These are phyloP conservation scores for Cyphellophora europaea DNA, from an alignment of 2,329 filamentous ascomycete species.

Conservation along the genomic window DNA sequence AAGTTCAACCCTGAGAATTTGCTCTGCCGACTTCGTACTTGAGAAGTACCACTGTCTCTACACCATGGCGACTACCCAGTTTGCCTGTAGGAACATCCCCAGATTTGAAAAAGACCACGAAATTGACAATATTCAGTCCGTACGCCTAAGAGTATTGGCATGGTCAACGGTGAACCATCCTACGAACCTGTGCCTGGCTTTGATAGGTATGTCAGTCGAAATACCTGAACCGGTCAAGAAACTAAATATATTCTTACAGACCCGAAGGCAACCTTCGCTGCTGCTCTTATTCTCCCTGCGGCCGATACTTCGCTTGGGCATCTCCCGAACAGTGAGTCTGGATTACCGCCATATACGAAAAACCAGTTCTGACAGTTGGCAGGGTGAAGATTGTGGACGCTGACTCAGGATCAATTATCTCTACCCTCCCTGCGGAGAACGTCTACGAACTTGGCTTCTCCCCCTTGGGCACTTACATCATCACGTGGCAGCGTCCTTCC, in stretches of 20 bases:
- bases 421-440: slow-evolving; percentile 67
- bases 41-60: too few relatives aligned
- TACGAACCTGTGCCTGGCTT: slow-evolving; percentile 83
- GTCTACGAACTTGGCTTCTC: slow-evolving; percentile 95
- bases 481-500: slow-evolving; percentile 87
- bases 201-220: slow-evolving; percentile 34
- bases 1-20: too few relatives aligned
- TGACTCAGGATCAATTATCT: slow-evolving; percentile 62
- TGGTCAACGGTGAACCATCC: slow-evolving; percentile 82
- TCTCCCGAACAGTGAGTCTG: slow-evolving; percentile 59
- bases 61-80: slow-evolving; percentile 89
- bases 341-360: not conserved
- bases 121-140: too few relatives aligned
- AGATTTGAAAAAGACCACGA: too few relatives aligned
- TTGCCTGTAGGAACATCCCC: slow-evolving; percentile 74
- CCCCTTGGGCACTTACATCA: slow-evolving; percentile 80
- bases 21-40: too few relatives aligned
- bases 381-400: slow-evolving; percentile 79
- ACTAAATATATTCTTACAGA: slow-evolving; percentile 32
- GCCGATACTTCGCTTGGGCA: slow-evolving; percentile 93
- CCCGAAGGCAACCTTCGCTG: slow-evolving; percentile 92
- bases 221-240: slow-evolving; percentile 2
- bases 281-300: slow-evolving; percentile 90
- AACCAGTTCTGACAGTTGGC: slow-evolving; percentile 4
- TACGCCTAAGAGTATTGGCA: slow-evolving; percentile 90